phyloP scores from a whole-genome alignment of 2,329 filamentous ascomycete species.

The Pseudogymnoascus sp. region DNA sequence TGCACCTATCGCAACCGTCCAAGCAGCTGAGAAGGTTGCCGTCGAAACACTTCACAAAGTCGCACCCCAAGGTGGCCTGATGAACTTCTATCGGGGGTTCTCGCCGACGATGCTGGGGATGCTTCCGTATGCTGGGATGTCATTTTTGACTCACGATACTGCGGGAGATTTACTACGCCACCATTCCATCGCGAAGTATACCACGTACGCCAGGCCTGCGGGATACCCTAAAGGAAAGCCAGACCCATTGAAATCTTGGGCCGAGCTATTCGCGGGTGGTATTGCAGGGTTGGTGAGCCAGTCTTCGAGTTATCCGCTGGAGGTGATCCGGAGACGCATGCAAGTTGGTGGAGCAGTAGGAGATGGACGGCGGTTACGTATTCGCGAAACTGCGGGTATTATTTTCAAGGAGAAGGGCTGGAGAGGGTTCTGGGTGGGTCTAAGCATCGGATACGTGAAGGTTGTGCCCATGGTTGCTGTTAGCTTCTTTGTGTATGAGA shows the following conservation, averaged over 20 bases:
- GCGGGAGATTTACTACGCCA: slow-evolving; percentile 75
- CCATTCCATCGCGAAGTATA: slow-evolving; percentile 60
- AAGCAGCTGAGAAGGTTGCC: slow-evolving; percentile 35
- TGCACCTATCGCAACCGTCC: slow-evolving; percentile 27
- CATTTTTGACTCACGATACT: slow-evolving; percentile 91
- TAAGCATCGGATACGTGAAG: slow-evolving; percentile 94
- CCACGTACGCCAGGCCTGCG: slow-evolving; percentile 60
- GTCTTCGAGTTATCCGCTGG: slow-evolving; percentile 86
- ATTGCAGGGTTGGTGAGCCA: slow-evolving; percentile 84
- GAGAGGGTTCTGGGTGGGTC: slow-evolving; percentile 81
- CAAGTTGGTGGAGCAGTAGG: slow-evolving; percentile 93
- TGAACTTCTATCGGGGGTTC: slow-evolving; percentile 95
- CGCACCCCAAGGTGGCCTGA: slow-evolving; percentile 59
- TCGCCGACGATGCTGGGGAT: slow-evolving; percentile 85
- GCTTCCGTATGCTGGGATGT: slow-evolving; percentile 93
- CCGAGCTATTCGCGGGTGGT: slow-evolving; percentile 78
- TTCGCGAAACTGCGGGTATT: slow-evolving; percentile 68
- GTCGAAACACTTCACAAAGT: slow-evolving; percentile 41
- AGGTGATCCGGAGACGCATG: slow-evolving; percentile 88
- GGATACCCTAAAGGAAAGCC: slow-evolving; percentile 52
- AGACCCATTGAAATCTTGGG: slow-evolving; percentile 72
- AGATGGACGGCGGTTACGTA: slow-evolving; percentile 71
- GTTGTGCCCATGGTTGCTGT: slow-evolving; percentile 80
- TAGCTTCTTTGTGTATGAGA: slow-evolving; percentile 60
- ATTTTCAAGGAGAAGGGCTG: slow-evolving; percentile 72